These are phyloP conservation scores for Suillus weaverae DNA, from an alignment of 768 basidiomycete genomes.

Conservation along the genomic window DNA sequence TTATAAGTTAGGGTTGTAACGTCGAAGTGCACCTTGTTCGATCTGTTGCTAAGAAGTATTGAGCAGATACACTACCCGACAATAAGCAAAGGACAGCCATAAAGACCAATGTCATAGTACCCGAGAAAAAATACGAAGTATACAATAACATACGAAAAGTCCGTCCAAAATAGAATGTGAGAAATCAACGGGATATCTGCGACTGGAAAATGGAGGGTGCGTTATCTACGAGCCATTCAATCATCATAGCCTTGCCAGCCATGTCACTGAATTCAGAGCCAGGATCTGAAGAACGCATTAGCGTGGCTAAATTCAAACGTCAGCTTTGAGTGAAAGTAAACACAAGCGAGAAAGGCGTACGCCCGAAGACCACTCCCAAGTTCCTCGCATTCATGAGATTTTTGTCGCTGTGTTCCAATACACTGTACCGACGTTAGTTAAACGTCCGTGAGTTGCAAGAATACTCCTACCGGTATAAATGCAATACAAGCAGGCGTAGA, in stretches of 20 bases:
- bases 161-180: constrained; percentile 9
- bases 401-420: constrained; percentile 63
- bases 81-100: not conserved
- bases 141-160: constrained; percentile 30
- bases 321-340: not conserved
- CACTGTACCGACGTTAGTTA: constrained; percentile 28
- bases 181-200: constrained; percentile 17
- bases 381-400: constrained; percentile 97
- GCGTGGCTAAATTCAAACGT: constrained; percentile 63
- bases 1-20: not conserved
- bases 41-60: not conserved
- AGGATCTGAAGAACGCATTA: constrained; percentile 88
- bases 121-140: constrained; percentile 17
- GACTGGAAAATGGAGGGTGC: constrained; percentile 54
- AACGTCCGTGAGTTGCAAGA: not conserved
- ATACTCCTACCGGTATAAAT: constrained; percentile 72
- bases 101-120: not conserved
- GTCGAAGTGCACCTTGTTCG: not conserved
- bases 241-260: constrained; percentile 90
- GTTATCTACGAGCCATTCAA: constrained; percentile 96
- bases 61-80: not conserved
- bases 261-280: constrained; percentile 94
- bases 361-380: constrained; percentile 96
- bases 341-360: constrained; percentile 47
- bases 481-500: constrained; percentile 76